Evolutionary conservation across 805 yeast species (phyloP).

Genomic region (Suhomyces faveliae): DNA sequence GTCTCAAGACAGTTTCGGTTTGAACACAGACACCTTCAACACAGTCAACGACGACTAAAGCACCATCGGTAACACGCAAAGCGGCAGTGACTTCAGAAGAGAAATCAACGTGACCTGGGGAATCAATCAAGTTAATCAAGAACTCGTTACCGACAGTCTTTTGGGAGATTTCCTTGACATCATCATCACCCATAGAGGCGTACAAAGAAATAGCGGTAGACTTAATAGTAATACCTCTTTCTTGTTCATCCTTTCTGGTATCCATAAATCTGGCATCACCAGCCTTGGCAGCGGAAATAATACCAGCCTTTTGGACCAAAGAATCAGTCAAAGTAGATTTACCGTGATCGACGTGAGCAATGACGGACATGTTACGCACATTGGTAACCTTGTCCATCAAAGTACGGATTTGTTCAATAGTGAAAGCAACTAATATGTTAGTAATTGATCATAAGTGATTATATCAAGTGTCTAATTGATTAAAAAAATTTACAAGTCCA

Average conservation of each 20-base stretch:
- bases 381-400: conserved; percentile 99
- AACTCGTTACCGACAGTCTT: conserved; percentile 89
- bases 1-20: conserved; percentile 99
- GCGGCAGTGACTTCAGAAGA: conserved; percentile 99
- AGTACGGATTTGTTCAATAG: conserved; percentile 87
- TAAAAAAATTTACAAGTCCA: neutral
- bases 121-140: conserved; percentile 97
- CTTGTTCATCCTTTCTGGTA: conserved; percentile 99
- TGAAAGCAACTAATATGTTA: conserved; percentile 47
- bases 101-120: conserved; percentile 99
- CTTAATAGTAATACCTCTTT: conserved; percentile 99
- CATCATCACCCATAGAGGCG: conserved; percentile 84
- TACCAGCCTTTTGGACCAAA: conserved; percentile 98
- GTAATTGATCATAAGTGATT: conserved; percentile 16
- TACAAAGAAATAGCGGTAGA: conserved; percentile 97
- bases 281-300: conserved; percentile 98
- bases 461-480: neutral
- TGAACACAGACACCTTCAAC: conserved; percentile 99
- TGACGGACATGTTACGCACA: conserved; percentile 99
- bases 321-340: conserved; percentile 99
- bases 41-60: conserved; percentile 98
- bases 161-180: conserved; percentile 87
- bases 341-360: conserved; percentile 99
- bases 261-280: conserved; percentile 99
- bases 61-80: conserved; percentile 99